These are phyloP conservation scores for Miscanthus sacchariflorus DNA, from an alignment of 202 grass and related monocot species.

Conservation along the genomic window DNA sequence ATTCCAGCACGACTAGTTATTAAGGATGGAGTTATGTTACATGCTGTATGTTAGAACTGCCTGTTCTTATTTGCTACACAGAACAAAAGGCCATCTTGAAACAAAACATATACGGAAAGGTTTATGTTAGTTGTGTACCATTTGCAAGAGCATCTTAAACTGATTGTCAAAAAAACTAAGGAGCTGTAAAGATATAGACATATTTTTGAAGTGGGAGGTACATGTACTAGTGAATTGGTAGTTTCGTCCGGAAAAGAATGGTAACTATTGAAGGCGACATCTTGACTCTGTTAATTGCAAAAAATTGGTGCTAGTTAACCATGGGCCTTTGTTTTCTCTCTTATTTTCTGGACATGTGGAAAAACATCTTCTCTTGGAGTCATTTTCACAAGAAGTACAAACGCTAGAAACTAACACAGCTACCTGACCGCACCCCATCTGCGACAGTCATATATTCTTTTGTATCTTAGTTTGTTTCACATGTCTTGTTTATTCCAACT, in stretches of 20 bases:
- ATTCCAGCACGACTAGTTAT: background rate
- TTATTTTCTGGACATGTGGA: conserved; percentile 9
- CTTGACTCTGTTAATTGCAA: background rate
- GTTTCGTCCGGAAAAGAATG: background rate
- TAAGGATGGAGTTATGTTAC: background rate
- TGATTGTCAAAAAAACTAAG: background rate
- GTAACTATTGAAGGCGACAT: background rate
- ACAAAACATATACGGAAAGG: background rate
- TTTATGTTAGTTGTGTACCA: background rate
- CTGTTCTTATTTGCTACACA: conserved; percentile 1
- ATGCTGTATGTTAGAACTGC: background rate
- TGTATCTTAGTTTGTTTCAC: background rate
- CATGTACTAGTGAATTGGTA: background rate
- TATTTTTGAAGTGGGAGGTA: background rate
- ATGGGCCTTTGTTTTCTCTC: background rate
- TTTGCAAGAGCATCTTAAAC: background rate
- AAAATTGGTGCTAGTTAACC: background rate
- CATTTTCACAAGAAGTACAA: conserved; percentile 20
- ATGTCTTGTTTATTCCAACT: background rate
- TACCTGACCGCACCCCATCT: conserved; percentile 26
- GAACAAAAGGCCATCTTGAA: conserved; percentile 16
- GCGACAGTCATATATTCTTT: conserved; percentile 9
- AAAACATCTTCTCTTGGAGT: conserved; percentile 4
- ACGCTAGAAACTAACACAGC: background rate
- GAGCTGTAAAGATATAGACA: background rate